Conservation (phyloP, 768 basidiomycete species). For the Termitomyces sp. region DNA sequence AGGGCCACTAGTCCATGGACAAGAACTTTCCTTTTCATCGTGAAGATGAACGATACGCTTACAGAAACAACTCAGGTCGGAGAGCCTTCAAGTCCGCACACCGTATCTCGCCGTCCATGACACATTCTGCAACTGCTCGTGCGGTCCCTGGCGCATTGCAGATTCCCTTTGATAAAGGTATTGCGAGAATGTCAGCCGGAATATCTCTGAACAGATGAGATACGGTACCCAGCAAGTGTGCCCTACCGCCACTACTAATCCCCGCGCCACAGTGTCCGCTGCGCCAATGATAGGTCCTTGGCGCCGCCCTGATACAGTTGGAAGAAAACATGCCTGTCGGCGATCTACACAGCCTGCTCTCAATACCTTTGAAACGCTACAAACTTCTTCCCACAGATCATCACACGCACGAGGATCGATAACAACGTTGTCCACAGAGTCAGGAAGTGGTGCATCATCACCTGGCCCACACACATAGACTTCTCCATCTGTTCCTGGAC, state of each 20-base stretch:
- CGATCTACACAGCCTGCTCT: constrained; percentile 45
- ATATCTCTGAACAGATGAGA: neutral
- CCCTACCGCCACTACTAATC: constrained; percentile 69
- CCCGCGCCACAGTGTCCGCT: constrained; percentile 47
- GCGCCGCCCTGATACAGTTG: constrained; percentile 49
- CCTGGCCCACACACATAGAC: constrained; percentile 79
- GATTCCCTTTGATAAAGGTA: constrained; percentile 50
- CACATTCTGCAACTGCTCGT: constrained; percentile 60
- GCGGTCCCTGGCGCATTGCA: constrained; percentile 86
- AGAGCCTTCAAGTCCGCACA: constrained; percentile 51
- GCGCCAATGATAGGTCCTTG: constrained; percentile 68
- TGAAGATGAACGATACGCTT: neutral
- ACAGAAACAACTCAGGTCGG: constrained; percentile 33
- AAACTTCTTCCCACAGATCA: constrained; percentile 48
- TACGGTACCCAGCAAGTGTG: constrained; percentile 64
- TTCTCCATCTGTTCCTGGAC: constrained; percentile 62
- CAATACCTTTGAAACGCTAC: constrained; percentile 55
- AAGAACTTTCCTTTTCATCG: neutral
- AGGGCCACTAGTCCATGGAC: neutral
- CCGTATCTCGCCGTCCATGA: constrained; percentile 59
- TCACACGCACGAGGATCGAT: constrained; percentile 55
- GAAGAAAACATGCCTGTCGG: constrained; percentile 75
- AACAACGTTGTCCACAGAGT: constrained; percentile 64
- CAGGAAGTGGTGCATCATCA: constrained; percentile 65
- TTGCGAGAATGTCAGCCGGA: neutral